Percentiles rank a stretch among this genome's conserved stretches.
These are phyloP conservation scores for Verticillium nonalfalfae DNA, from an alignment of 2,329 filamentous ascomycete species.

Conservation along the genomic window DNA sequence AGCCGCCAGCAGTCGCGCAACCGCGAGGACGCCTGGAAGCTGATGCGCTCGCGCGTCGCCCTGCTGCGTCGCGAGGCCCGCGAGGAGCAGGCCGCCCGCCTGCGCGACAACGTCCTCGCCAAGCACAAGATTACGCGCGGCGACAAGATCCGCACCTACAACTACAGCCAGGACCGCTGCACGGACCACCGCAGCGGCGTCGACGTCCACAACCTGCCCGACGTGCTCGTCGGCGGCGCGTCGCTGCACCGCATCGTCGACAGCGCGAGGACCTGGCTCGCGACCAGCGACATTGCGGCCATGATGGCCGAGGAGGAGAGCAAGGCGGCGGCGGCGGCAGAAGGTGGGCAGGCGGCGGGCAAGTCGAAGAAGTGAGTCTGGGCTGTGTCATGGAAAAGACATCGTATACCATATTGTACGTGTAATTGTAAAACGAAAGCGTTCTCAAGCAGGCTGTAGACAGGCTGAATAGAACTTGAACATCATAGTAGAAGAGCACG, in stretches of 20 bases:
- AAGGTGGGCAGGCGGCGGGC: constrained; percentile 11
- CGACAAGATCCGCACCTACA: constrained; percentile 93
- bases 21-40: constrained; percentile 76
- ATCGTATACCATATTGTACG: not conserved
- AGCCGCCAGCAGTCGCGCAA: constrained; percentile 86
- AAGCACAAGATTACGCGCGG: constrained; percentile 79
- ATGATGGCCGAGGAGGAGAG: constrained; percentile 58
- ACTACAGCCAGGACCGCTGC: constrained; percentile 68
- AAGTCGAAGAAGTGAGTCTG: constrained; percentile 6
- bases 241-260: constrained; percentile 70
- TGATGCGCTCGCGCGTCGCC: constrained; percentile 77
- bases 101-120: constrained; percentile 74
- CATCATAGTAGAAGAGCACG: no score
- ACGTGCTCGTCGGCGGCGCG: constrained; percentile 69
- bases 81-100: constrained; percentile 68
- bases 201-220: constrained; percentile 73
- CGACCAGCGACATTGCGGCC: constrained; percentile 65
- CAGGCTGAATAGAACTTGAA: no score
- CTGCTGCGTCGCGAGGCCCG: constrained; percentile 73
- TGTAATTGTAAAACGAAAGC: not conserved
- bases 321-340: constrained; percentile 6
- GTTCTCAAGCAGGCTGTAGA: not conserved
- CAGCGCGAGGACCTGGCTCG: constrained; percentile 70
- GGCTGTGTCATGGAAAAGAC: not conserved
- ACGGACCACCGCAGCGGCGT: constrained; percentile 82